These are phyloP conservation scores for Oryza australiensis DNA, from an alignment of 176 grass and related monocot genomes.

Conservation along the genomic window DNA sequence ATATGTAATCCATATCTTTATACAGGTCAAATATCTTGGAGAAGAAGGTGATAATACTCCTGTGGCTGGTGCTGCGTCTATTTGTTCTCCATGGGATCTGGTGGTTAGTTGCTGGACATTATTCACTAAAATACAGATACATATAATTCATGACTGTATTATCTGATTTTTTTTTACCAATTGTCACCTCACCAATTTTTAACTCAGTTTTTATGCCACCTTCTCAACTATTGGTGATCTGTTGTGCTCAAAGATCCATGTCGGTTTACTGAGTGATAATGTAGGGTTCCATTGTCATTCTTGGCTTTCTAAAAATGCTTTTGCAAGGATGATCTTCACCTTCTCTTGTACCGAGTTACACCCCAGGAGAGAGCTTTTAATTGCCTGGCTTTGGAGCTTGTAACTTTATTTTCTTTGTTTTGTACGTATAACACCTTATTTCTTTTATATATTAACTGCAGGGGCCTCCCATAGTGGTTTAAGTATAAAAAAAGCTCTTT, in stretches of 20 bases:
- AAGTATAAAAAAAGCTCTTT: too few species aligned
- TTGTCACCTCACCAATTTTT: slow-evolving; percentile 23
- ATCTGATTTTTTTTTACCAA: slow-evolving; percentile 10
- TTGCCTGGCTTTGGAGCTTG: too few species aligned
- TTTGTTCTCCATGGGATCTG: slow-evolving; percentile 98
- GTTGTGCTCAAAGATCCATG: slow-evolving; percentile 8
- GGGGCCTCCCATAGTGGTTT: too few species aligned
- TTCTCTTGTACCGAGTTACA: too few species aligned
- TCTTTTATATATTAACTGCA: too few species aligned
- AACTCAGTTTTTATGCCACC: slow-evolving; percentile 9
- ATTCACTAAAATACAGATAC: slow-evolving; percentile 27
- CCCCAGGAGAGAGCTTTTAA: too few species aligned
- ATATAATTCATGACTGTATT: slow-evolving; percentile 7
- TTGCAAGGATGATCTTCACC: too few species aligned
- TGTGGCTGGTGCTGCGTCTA: slow-evolving; percentile 78
- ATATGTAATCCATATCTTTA: slow-evolving; percentile 44
- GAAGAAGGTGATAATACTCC: slow-evolving; percentile 94
- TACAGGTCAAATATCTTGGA: slow-evolving; percentile 97
- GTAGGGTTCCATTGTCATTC: background rate
- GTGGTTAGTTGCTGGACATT: slow-evolving; percentile 61
- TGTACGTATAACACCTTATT: too few species aligned
- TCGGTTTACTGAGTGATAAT: background rate
- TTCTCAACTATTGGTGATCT: slow-evolving; percentile 11
- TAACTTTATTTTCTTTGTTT: too few species aligned
- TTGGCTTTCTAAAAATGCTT: background rate